Base-by-base conservation (phyloP, 805 yeast genomes). In the Candida pseudoglaebosa region DNA sequence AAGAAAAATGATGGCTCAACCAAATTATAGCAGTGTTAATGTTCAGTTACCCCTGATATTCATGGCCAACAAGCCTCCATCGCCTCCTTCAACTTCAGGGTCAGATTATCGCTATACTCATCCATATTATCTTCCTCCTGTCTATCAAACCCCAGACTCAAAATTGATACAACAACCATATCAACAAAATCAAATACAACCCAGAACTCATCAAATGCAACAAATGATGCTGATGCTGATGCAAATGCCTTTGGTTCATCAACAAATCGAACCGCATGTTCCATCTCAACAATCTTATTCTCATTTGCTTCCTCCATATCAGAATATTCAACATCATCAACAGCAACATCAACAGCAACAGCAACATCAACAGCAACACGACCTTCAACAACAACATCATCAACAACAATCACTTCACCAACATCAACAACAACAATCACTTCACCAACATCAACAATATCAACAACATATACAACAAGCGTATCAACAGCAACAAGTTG, bases 381-480 rank as follows among this genome's bases (percentile, higher is more conserved):
- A 17, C 3, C 40, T 19, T 4, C 34, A 20, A 12, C 39, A 15
- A 15, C 32, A 18, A 20, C 34, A 30, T 31, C 36, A 29, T 9
- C 24, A 26, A 26, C 38, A 36, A 9, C 38, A 34, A 13, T 32
- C 24, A 21, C 37, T 22, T 17, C 43, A 38, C 24, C 38, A 38
- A 21, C 34, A 30, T 31, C 36, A 29, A 10, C 24, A 26, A 26
- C 38, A 36, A 9, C 38, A 34, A 13, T 32, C 24, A 21, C 37
- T 22, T 17, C 43, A 38, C 24, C 38, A 38, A 21, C 32, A 34
- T 17, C 32, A 38, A 36, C 29, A 26, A 6, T 5, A 12, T 26
- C n/a, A 26, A 12, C 29, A 26, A 13, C 29, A 26, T 10, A 26
- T 10, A 14, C 5, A 9, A 6, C 19, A 17, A 28, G 9, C 17